Percentiles rank a stretch among this genome's conserved stretches.
Evolutionary conservation across 805 yeast genomes (phyloP).

Genomic region (Starmerella apis): DNA sequence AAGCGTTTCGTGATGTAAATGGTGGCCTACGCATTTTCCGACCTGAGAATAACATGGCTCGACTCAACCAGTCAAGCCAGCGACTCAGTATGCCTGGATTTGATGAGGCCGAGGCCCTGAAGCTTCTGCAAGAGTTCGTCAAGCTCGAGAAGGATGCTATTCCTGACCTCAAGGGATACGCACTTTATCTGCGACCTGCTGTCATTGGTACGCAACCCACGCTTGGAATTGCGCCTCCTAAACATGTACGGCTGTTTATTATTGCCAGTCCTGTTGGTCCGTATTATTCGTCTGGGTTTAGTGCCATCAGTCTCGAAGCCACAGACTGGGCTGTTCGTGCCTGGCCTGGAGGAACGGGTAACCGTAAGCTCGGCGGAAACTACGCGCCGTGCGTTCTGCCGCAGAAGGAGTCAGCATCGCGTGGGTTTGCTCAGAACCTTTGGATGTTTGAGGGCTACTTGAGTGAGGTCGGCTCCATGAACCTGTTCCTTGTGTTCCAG

Average conservation of each 20-base stretch:
- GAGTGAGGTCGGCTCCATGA: constrained; percentile 98
- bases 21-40: constrained; percentile 75
- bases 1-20: constrained; percentile 59
- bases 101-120: constrained; percentile 64
- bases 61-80: constrained; percentile 81
- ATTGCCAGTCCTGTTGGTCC: constrained; percentile 97
- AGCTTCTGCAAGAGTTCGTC: constrained; percentile 65
- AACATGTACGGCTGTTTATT: constrained; percentile 69
- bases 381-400: constrained; percentile 94
- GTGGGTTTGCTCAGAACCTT: constrained; percentile 91
- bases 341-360: constrained; percentile 99
- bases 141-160: constrained; percentile 65
- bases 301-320: constrained; percentile 89
- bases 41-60: constrained; percentile 80
- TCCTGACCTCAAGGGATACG: constrained; percentile 79
- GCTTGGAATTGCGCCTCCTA: constrained; percentile 78
- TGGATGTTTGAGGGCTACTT: constrained; percentile 85
- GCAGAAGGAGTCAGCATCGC: constrained; percentile 75
- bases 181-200: constrained; percentile 88
- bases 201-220: constrained; percentile 85
- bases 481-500: constrained; percentile 78
- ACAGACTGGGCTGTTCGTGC: constrained; percentile 95
- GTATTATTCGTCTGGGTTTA: constrained; percentile 88
- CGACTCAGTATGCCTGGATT: constrained; percentile 85
- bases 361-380: constrained; percentile 92